phyloP scores from a whole-genome alignment of 495 filamentous ascomycete genomes.

The Achaetomiella virescens region DNA sequence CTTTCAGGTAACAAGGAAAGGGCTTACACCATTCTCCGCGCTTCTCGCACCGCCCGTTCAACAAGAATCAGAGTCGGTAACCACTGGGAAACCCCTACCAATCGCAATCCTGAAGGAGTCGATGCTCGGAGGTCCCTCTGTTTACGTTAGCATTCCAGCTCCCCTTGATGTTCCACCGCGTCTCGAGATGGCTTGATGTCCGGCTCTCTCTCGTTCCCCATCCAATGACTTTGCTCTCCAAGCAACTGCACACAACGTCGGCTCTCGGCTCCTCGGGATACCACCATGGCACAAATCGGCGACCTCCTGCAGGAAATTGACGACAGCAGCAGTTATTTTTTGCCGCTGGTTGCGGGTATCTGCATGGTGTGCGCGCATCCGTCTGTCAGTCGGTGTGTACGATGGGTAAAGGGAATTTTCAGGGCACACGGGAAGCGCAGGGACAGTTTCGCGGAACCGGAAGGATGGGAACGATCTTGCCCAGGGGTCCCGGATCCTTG shows the following conservation, averaged over 20 bases:
- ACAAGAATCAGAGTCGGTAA: too few species aligned
- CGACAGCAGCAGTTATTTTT: conserved; percentile 3
- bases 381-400: neutral
- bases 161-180: neutral
- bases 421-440: neutral
- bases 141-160: neutral
- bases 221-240: conserved; percentile 2
- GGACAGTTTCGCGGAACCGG: neutral
- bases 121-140: neutral
- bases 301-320: conserved; percentile 4
- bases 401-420: conserved; percentile 3
- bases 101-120: neutral
- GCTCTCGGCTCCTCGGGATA: conserved; percentile 12
- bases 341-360: neutral
- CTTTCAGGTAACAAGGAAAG: too few species aligned
- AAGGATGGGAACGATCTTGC: neutral
- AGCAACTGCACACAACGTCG: neutral
- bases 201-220: neutral
- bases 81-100: too few species aligned
- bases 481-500: neutral
- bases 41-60: too few species aligned
- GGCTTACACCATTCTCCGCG: too few species aligned
- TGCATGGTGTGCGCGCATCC: neutral
- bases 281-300: conserved; percentile 15
- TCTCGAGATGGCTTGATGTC: neutral